Evolutionary conservation across 2,329 filamentous ascomycete genomes (phyloP).

Genomic region (Sordariomycetes sp.): DNA sequence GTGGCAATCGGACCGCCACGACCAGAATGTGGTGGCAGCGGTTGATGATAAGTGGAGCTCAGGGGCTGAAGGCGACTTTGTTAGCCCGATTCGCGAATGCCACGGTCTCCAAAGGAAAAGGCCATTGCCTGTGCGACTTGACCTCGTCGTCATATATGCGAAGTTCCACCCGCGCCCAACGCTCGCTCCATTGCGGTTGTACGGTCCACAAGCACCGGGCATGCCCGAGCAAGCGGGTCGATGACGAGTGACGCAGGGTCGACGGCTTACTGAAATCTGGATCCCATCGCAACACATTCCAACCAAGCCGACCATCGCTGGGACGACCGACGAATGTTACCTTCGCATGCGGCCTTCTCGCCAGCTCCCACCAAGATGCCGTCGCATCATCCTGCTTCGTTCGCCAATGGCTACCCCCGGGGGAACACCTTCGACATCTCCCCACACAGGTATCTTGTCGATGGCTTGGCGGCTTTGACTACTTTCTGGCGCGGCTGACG

Average conservation of each 20-base stretch:
- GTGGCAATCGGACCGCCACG: too few relatives aligned
- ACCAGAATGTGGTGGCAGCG: too few relatives aligned
- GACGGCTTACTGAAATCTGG: background rate
- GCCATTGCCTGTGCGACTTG: background rate
- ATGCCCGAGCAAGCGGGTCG: background rate
- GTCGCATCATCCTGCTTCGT: constrained; percentile 65
- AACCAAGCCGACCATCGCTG: background rate
- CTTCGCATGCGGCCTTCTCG: background rate
- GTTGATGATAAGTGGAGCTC: background rate
- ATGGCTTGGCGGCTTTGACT: background rate
- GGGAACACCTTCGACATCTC: constrained; percentile 76
- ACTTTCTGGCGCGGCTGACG: constrained; percentile 8
- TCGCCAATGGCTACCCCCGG: constrained; percentile 74
- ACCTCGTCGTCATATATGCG: background rate
- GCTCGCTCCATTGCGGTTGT: background rate
- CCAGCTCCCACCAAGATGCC: constrained; percentile 61
- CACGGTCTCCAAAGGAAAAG: background rate
- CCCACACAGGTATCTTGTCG: constrained; percentile 63
- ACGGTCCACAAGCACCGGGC: background rate
- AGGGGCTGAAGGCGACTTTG: too few relatives aligned
- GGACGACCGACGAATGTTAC: background rate
- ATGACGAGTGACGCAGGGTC: background rate
- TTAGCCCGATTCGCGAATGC: background rate
- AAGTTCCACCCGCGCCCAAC: background rate
- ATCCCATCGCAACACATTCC: background rate